These are phyloP conservation scores for Kwoniella bestiolae DNA, from an alignment of 768 basidiomycete species.

Conservation along the genomic window DNA sequence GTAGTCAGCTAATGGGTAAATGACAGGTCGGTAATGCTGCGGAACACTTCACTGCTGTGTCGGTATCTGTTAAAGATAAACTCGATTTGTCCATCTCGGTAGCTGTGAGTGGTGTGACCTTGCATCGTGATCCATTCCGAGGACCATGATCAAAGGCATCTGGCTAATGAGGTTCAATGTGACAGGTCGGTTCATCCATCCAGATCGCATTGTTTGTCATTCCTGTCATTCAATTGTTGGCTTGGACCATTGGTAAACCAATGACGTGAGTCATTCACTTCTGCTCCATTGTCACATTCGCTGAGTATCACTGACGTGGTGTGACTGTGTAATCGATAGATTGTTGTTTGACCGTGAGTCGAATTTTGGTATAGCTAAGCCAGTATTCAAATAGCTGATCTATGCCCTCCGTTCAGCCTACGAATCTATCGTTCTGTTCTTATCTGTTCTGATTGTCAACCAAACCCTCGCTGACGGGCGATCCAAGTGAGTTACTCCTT, in stretches of 20 bases:
- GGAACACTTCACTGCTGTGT: conserved; percentile 90
- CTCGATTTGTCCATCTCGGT: conserved; percentile 84
- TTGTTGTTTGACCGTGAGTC: conserved; percentile 73
- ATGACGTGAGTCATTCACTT: conserved; percentile 46
- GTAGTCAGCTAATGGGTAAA: not conserved
- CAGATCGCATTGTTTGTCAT: conserved; percentile 58
- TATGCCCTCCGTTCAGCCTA: conserved; percentile 61
- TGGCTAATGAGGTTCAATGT: too few relatives aligned
- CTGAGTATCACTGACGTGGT: too few relatives aligned
- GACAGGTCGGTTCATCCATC: conserved; percentile 81
- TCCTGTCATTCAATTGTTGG: conserved; percentile 72
- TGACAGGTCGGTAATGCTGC: conserved; percentile 40
- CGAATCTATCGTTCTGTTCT: conserved; percentile 69
- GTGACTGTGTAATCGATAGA: too few relatives aligned
- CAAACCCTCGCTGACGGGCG: conserved; percentile 76
- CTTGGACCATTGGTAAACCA: conserved; percentile 76
- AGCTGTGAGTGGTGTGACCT: conserved; percentile 79
- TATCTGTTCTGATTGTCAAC: conserved; percentile 72
- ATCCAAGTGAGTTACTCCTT: conserved; percentile 38
- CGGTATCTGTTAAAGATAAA: conserved; percentile 84
- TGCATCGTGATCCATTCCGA: too few relatives aligned
- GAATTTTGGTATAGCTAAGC: not conserved
- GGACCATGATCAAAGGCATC: too few relatives aligned
- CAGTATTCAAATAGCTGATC: not conserved
- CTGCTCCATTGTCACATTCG: not conserved